Conservation (phyloP, 2,329 filamentous ascomycete genomes). For the Sphaerulina vaccinii region DNA sequence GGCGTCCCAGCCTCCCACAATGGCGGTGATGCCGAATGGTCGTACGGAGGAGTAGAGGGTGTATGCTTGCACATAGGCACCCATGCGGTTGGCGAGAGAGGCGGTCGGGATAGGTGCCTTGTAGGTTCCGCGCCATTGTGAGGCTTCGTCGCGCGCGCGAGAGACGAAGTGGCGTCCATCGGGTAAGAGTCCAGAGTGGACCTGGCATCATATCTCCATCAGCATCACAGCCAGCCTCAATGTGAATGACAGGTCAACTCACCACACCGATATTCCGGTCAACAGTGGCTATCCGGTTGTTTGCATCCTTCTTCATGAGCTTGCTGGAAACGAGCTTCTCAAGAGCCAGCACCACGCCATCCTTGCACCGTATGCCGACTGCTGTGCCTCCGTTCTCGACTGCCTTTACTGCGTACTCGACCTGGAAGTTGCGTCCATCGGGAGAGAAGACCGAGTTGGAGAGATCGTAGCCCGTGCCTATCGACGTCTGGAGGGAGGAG, state of each 20-base stretch:
- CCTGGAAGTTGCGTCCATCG: slow-evolving; percentile 97
- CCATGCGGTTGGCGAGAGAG: slow-evolving; percentile 88
- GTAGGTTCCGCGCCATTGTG: slow-evolving; percentile 87
- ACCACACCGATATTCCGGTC: slow-evolving; percentile 93
- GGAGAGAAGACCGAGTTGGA: slow-evolving; percentile 99
- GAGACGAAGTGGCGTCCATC: slow-evolving; percentile 94
- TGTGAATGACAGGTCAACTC: slow-evolving; percentile 43
- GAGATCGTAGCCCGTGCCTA: slow-evolving; percentile 99
- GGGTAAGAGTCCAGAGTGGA: slow-evolving; percentile 89
- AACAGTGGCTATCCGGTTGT: slow-evolving; percentile 94
- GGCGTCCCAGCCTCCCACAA: slow-evolving; percentile 89
- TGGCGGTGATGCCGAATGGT: slow-evolving; percentile 93
- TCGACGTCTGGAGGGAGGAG: slow-evolving; percentile 71
- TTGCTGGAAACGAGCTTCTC: slow-evolving; percentile 97
- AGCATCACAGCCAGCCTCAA: slow-evolving; percentile 2
- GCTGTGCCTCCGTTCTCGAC: slow-evolving; percentile 97
- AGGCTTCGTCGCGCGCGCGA: slow-evolving; percentile 89
- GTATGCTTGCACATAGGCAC: slow-evolving; percentile 94
- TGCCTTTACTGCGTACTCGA: slow-evolving; percentile 97
- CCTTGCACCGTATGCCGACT: slow-evolving; percentile 93
- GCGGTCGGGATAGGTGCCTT: slow-evolving; percentile 89
- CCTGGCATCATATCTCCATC: slow-evolving; percentile 52
- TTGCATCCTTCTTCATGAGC: slow-evolving; percentile 88
- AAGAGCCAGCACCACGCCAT: slow-evolving; percentile 91
- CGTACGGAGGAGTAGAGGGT: slow-evolving; percentile 96